Percentiles rank a stretch among this genome's conserved stretches.
Evolutionary conservation across 352 stramenopile species (phyloP).

Genomic region (Pythium chondricola): DNA sequence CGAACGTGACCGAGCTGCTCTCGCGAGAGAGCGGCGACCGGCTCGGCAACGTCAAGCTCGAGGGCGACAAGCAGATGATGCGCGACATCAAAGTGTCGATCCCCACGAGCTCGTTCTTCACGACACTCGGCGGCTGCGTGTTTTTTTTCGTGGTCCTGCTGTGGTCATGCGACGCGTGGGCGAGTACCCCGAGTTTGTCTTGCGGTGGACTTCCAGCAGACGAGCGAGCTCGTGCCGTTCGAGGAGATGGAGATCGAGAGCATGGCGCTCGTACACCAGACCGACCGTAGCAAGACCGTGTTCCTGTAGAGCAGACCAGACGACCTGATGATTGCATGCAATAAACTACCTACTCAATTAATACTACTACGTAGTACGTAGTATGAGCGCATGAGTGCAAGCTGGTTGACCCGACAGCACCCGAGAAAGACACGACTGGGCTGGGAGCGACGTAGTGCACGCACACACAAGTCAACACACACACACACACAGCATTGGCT

Average conservation of each 20-base stretch:
- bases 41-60: constrained; percentile 19
- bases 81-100: constrained; percentile 15
- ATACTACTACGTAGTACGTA: no score
- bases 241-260: constrained; percentile 1
- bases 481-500: no score
- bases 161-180: neutral
- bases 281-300: neutral
- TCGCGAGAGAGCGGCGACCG: neutral
- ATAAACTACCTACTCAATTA: no score
- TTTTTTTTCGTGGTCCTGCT: constrained; percentile 5
- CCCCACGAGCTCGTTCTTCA: constrained; percentile 1
- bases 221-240: neutral
- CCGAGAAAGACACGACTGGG: no score
- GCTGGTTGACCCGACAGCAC: no score
- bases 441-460: no score
- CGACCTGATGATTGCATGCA: no score
- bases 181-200: neutral
- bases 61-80: constrained; percentile 15
- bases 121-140: constrained; percentile 2
- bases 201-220: neutral
- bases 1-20: neutral
- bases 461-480: no score
- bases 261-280: constrained; percentile 3
- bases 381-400: no score
- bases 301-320: no score